Conservation (phyloP, 1,284 basidiomycete genomes). For the Cerrena zonata region DNA sequence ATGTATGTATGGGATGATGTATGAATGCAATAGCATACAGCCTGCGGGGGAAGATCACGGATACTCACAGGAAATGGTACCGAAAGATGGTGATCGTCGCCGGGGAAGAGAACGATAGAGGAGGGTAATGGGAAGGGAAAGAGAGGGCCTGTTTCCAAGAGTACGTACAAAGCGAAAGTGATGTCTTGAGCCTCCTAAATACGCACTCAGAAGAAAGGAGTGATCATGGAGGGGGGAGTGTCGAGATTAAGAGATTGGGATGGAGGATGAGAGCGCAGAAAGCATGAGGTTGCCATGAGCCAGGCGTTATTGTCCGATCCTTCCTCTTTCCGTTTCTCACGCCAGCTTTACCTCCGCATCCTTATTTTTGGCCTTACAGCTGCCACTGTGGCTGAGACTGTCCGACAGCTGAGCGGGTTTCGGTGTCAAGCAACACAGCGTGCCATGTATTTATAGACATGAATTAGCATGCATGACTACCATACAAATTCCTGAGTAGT, state of each 20-base stretch:
- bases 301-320: not conserved
- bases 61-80: not conserved
- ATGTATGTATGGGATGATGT: not conserved
- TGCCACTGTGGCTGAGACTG: too few species aligned
- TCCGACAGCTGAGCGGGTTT: too few species aligned
- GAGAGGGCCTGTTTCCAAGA: not conserved
- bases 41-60: not conserved
- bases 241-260: slow-evolving; percentile 1
- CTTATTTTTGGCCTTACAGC: too few species aligned
- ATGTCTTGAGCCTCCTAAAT: not conserved
- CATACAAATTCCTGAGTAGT: too few species aligned
- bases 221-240: not conserved
- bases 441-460: too few species aligned
- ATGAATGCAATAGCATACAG: not conserved
- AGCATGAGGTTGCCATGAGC: slow-evolving; percentile 12
- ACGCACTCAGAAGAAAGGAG: not conserved
- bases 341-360: too few species aligned
- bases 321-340: not conserved
- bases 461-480: too few species aligned
- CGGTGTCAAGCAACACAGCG: too few species aligned
- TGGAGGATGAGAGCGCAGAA: not conserved
- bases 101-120: not conserved
- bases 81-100: not conserved
- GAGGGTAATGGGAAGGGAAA: not conserved
- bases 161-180: not conserved